Conservation (phyloP, 2,329 filamentous ascomycete genomes). For the Zymoseptoria passerinii region DNA sequence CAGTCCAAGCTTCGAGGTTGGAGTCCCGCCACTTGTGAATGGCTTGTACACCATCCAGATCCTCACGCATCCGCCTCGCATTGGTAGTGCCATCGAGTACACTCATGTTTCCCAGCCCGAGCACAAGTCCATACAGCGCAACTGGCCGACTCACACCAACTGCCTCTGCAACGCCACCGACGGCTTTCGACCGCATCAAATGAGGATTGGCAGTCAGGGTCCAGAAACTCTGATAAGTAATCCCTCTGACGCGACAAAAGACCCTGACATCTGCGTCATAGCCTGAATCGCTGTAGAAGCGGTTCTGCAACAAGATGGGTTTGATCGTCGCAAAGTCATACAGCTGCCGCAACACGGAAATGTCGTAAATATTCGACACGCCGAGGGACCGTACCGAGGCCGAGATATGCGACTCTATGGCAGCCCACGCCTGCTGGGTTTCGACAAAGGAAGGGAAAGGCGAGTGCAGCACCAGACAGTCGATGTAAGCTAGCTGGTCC, state of each 20-base stretch:
- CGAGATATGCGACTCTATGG: slow-evolving; percentile 60
- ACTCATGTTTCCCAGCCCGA: slow-evolving; percentile 43
- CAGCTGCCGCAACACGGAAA: slow-evolving; percentile 49
- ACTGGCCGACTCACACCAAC: slow-evolving; percentile 37
- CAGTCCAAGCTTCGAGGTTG: slow-evolving; percentile 3
- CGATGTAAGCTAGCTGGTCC: slow-evolving; percentile 43
- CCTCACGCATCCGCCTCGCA: slow-evolving; percentile 43
- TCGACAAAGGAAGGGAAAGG: slow-evolving; percentile 43
- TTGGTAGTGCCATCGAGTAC: slow-evolving; percentile 52
- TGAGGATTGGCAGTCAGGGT: slow-evolving; percentile 51
- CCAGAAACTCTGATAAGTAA: slow-evolving; percentile 55
- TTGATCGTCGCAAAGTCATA: slow-evolving; percentile 41
- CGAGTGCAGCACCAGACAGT: slow-evolving; percentile 52
- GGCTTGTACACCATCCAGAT: slow-evolving; percentile 38
- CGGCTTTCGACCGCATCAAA: slow-evolving; percentile 41
- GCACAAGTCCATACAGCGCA: slow-evolving; percentile 50
- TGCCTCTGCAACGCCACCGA: slow-evolving; percentile 42
- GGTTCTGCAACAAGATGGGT: slow-evolving; percentile 65
- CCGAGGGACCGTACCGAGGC: slow-evolving; percentile 57
- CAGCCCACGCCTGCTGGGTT: slow-evolving; percentile 57
- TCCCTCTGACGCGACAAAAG: slow-evolving; percentile 45
- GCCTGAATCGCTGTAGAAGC: slow-evolving; percentile 53
- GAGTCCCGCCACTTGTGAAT: slow-evolving; percentile 6
- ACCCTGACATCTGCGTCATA: slow-evolving; percentile 55
- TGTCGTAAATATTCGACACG: slow-evolving; percentile 61